A percentile compares a stretch with the other conserved stretches of the same genome.
phyloP scores from a whole-genome alignment of 2,329 filamentous ascomycete species.

The Talaromyces sp. region DNA sequence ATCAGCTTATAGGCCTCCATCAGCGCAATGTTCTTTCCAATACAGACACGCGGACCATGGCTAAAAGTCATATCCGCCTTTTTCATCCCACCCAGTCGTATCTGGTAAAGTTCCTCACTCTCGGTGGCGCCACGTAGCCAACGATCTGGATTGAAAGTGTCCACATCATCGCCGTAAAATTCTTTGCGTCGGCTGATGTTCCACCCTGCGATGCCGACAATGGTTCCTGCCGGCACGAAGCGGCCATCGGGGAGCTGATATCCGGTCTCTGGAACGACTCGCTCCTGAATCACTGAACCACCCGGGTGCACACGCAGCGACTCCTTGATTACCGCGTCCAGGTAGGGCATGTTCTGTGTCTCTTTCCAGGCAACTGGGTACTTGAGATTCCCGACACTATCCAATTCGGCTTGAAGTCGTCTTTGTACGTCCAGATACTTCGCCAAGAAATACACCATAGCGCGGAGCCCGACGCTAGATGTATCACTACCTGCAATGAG shows the following conservation, averaged over 20 bases:
- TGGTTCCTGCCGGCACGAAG: slow-evolving; percentile 44
- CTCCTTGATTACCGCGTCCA: slow-evolving; percentile 25
- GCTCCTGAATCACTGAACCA: slow-evolving; percentile 33
- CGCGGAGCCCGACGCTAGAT: slow-evolving; percentile 13
- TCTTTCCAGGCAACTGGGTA: slow-evolving; percentile 15
- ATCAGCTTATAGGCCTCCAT: slow-evolving; percentile 58
- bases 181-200: slow-evolving; percentile 32
- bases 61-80: slow-evolving; percentile 40
- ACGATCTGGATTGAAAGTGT: slow-evolving; percentile 46
- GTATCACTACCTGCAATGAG: slow-evolving; percentile 16
- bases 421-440: slow-evolving; percentile 18
- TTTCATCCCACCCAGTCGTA: slow-evolving; percentile 17
- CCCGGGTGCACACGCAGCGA: slow-evolving; percentile 27
- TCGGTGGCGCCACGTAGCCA: slow-evolving; percentile 35
- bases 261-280: slow-evolving; percentile 34
- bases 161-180: slow-evolving; percentile 28
- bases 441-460: slow-evolving; percentile 15
- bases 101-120: slow-evolving; percentile 12
- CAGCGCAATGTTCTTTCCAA: slow-evolving; percentile 52
- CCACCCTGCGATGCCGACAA: slow-evolving; percentile 43
- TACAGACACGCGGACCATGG: slow-evolving; percentile 52
- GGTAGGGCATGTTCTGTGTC: slow-evolving; percentile 19
- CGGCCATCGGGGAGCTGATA: slow-evolving; percentile 32
- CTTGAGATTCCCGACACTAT: slow-evolving; percentile 14
- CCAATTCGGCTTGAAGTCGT: slow-evolving; percentile 28